Base-by-base conservation (phyloP, 2,329 filamentous ascomycete genomes). In the Cladosporium phlei region DNA sequence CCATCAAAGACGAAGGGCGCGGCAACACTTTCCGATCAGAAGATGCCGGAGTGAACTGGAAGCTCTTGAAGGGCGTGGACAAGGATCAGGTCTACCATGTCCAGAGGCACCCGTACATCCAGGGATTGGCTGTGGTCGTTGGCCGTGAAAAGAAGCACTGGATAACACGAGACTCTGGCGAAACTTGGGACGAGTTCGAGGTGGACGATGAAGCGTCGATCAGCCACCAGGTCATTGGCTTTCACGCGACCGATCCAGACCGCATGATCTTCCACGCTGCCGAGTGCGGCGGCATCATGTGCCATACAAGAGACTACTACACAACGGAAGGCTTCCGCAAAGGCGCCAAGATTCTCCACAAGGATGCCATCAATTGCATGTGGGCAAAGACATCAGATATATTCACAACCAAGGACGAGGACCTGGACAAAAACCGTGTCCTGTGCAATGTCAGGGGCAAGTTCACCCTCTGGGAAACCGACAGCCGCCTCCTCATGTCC, bases 251-350 rank as follows among this genome's bases (percentile, higher is more conserved):
- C 54, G 88, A 98, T 65, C 80, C 85, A 17, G 80, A 91, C 60
- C 88, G 87, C 69, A 86, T 97, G 53, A 79, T 98, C 52, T 88
- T 93, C 70, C 85, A 90, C 39, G 66, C 63, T 24, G 59, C 65
- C 28, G 62, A 65, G 43, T 72, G 66, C 55, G 54, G 59, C 29
- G 60, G 46, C 53, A 56, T 58, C 54, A 48, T 64, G 10, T 73
- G 71, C 54, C 59, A 69, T 32, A 66, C 66, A 46, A 63, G 63
- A 81, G 82, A 62, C 17, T 78, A 73, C 56, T 96, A 95, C 65
- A 97, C 93, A 2, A 82, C 77, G 11, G 85, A 97, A 66, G 88
- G 88, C 54, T 98, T 98, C 71, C 75, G 84, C 54, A 78, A 77
- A 4, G 68, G 76, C 33, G 77, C 80, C 42, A 77, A 85, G 55